phyloP scores from a whole-genome alignment of 108 stramenopile species.

The Nitzschia palea region DNA sequence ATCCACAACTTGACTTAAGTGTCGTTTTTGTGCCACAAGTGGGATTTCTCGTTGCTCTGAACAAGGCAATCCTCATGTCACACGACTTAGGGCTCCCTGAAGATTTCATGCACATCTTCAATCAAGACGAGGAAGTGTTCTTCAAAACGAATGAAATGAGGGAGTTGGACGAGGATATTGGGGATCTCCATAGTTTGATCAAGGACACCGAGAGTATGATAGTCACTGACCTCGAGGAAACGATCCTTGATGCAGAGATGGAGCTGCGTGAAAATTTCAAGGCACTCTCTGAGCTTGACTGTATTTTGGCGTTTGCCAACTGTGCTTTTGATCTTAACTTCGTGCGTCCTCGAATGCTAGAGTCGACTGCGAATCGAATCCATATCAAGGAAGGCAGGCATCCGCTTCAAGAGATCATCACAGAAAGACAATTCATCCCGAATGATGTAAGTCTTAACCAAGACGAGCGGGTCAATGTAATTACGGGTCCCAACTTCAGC shows the following conservation, averaged over 20 bases:
- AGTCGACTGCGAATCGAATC: constrained; percentile 35
- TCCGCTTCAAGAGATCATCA: constrained; percentile 93
- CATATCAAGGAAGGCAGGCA: constrained; percentile 91
- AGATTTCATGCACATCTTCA: constrained; percentile 78
- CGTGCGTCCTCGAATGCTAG: constrained; percentile 68
- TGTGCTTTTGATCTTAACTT: constrained; percentile 86
- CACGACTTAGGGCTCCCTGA: constrained; percentile 50
- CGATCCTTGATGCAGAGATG: constrained; percentile 79
- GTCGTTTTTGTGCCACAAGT: constrained; percentile 93
- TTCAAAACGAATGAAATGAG: constrained; percentile 86
- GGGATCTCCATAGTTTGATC: constrained; percentile 90
- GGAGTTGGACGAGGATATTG: constrained; percentile 86
- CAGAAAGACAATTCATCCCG: constrained; percentile 80
- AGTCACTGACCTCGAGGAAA: constrained; percentile 91
- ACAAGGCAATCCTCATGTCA: constrained; percentile 51
- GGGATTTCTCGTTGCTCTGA: constrained; percentile 82
- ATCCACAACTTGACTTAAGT: constrained; percentile 63
- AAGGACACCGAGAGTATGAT: constrained; percentile 87
- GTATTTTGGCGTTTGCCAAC: constrained; percentile 81
- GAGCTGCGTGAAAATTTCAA: constrained; percentile 80
- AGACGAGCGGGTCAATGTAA: constrained; percentile 64
- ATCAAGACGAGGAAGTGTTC: constrained; percentile 74
- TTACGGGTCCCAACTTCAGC: constrained; percentile 94
- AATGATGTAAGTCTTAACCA: constrained; percentile 81
- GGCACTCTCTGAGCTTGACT: constrained; percentile 87